A percentile compares a stretch with the other conserved stretches of the same genome.
phyloP scores from a whole-genome alignment of 768 basidiomycete species.

The Tricholoma bakamatsutake region DNA sequence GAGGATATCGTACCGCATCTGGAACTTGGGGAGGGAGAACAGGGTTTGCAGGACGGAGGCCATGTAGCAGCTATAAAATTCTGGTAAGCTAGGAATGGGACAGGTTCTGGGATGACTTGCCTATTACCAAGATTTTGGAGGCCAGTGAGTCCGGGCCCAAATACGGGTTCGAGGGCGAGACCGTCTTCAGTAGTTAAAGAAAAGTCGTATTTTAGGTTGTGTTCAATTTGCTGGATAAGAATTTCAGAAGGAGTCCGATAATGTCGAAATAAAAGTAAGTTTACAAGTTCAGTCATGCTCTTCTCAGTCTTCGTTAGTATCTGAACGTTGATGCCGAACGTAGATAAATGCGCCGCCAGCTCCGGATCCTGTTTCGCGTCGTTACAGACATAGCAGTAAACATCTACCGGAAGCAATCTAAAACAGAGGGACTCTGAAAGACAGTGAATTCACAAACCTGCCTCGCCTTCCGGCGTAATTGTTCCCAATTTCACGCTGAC shows the following conservation, averaged over 20 bases:
- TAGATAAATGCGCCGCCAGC: constrained; percentile 62
- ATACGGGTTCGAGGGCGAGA: constrained; percentile 80
- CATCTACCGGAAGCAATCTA: constrained; percentile 42
- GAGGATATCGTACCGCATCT: constrained; percentile 52
- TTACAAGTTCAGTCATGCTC: constrained; percentile 90
- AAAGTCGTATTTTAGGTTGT: constrained; percentile 93
- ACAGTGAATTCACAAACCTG: constrained; percentile 47
- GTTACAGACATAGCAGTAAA: constrained; percentile 91
- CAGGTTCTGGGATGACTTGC: constrained; percentile 10
- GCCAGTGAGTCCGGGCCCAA: constrained; percentile 86
- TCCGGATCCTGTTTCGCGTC: constrained; percentile 78
- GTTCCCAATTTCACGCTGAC: constrained; percentile 93
- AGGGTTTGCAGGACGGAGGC: constrained; percentile 86
- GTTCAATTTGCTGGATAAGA: constrained; percentile 78
- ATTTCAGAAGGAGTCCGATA: not conserved
- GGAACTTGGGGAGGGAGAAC: constrained; percentile 78
- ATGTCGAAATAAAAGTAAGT: constrained; percentile 21
- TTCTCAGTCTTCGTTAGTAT: constrained; percentile 89
- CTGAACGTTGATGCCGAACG: constrained; percentile 84
- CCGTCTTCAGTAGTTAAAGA: constrained; percentile 85
- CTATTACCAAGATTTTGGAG: constrained; percentile 91
- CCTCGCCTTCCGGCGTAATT: constrained; percentile 90
- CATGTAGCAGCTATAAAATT: constrained; percentile 81
- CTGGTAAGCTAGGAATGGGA: not conserved
- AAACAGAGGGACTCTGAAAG: not conserved